Evolutionary conservation across 352 stramenopile genomes (phyloP).

Genomic region (Thraustochytrium sp.): DNA sequence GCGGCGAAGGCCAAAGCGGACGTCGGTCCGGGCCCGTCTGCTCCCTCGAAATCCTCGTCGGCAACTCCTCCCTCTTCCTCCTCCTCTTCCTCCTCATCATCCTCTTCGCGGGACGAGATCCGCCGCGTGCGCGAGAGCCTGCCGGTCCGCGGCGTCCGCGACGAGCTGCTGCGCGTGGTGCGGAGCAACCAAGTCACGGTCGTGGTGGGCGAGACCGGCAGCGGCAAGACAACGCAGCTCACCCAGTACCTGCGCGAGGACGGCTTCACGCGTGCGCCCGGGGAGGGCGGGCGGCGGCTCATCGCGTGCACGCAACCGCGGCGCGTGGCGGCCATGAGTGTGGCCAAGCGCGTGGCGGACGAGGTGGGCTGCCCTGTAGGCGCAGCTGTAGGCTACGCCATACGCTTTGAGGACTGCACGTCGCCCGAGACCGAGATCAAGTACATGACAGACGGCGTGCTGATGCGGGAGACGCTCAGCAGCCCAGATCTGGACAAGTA

Average conservation of each 20-base stretch:
- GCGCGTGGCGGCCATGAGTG: conserved; percentile 96
- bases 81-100: no score
- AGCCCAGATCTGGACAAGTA: conserved; percentile 77
- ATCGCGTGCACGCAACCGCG: conserved; percentile 96
- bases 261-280: conserved; percentile 59
- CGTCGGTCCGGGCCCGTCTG: background rate
- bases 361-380: conserved; percentile 89
- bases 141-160: conserved; percentile 53
- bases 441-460: conserved; percentile 87
- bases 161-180: conserved; percentile 92
- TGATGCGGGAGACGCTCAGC: conserved; percentile 84
- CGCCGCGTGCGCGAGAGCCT: conserved; percentile 18
- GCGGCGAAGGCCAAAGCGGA: background rate
- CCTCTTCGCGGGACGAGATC: conserved; percentile 11
- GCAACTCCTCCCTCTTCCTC: background rate
- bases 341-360: conserved; percentile 94
- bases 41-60: background rate
- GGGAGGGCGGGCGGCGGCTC: conserved; percentile 59
- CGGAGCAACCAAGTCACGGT: conserved; percentile 96
- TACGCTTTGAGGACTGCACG: conserved; percentile 88
- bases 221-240: conserved; percentile 91
- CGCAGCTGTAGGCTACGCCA: conserved; percentile 79
- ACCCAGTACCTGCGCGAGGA: conserved; percentile 77
- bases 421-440: conserved; percentile 92
- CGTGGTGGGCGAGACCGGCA: conserved; percentile 95